phyloP scores from a whole-genome alignment of 2,329 filamentous ascomycete species.

The Ciborinia camelliae region DNA sequence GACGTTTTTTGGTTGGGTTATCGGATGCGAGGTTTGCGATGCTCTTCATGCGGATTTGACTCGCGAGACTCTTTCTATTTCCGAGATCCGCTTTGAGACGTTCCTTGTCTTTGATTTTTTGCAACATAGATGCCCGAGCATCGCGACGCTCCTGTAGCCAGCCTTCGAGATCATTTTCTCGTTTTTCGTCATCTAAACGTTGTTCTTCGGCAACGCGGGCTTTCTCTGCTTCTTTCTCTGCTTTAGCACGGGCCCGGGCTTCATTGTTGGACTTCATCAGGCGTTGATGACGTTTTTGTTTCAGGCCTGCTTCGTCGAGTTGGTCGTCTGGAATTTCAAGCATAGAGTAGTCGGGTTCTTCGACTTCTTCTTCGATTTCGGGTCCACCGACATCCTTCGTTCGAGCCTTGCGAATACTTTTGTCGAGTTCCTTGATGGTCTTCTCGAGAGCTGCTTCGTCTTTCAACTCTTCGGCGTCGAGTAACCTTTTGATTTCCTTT shows the following conservation, averaged over 20 bases:
- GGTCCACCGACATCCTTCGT: conserved; percentile 89
- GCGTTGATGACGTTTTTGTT: conserved; percentile 88
- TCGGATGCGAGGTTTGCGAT: conserved; percentile 95
- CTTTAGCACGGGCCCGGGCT: conserved; percentile 87
- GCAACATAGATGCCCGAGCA: conserved; percentile 65
- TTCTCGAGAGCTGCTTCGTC: conserved; percentile 84
- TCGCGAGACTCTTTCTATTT: conserved; percentile 93
- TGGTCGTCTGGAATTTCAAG: conserved; percentile 88
- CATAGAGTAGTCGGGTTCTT: conserved; percentile 80
- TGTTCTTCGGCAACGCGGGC: conserved; percentile 80
- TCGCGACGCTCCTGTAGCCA: conserved; percentile 83
- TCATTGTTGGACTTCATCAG: conserved; percentile 94
- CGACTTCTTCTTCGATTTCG: conserved; percentile 73
- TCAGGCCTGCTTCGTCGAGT: conserved; percentile 84
- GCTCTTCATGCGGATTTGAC: conserved; percentile 96
- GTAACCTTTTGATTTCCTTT: conserved; percentile 80
- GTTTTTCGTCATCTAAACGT: conserved; percentile 75
- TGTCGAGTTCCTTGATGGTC: conserved; percentile 83
- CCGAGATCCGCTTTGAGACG: conserved; percentile 90
- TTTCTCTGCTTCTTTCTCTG: conserved; percentile 91
- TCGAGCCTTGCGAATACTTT: conserved; percentile 80
- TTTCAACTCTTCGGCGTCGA: conserved; percentile 89
- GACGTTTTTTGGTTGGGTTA: conserved; percentile 75
- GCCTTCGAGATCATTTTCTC: conserved; percentile 76
- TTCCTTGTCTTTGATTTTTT: conserved; percentile 90